Conservation (phyloP, 2,329 filamentous ascomycete species). For the Aschersonia sp. region DNA sequence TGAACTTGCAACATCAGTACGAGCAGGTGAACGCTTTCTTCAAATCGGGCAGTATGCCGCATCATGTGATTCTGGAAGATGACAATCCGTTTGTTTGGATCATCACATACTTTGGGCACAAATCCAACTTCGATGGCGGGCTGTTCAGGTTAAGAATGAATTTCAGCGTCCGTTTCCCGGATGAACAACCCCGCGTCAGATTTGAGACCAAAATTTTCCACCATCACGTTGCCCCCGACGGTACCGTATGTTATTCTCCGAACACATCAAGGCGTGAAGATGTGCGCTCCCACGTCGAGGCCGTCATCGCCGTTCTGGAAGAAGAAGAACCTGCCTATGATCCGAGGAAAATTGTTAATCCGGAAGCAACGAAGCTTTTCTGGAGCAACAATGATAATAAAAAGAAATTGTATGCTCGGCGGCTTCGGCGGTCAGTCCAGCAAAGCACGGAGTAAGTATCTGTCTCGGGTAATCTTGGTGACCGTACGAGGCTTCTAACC, state of each 20-base stretch:
- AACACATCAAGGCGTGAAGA: slow-evolving; percentile 51
- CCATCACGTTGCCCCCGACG: slow-evolving; percentile 67
- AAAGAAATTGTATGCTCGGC: slow-evolving; percentile 72
- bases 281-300: slow-evolving; percentile 68
- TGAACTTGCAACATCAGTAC: slow-evolving; percentile 71
- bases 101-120: slow-evolving; percentile 82
- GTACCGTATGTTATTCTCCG: slow-evolving; percentile 70
- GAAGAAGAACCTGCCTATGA: slow-evolving; percentile 83
- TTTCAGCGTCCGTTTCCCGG: slow-evolving; percentile 75
- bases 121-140: slow-evolving; percentile 87
- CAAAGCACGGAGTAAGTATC: slow-evolving; percentile 43
- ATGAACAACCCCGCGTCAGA: slow-evolving; percentile 71
- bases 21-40: slow-evolving; percentile 68
- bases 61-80: slow-evolving; percentile 64
- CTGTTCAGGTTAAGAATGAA: slow-evolving; percentile 69
- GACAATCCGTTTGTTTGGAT: slow-evolving; percentile 83
- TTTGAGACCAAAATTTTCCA: slow-evolving; percentile 78
- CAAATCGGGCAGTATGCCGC: slow-evolving; percentile 53
- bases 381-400: slow-evolving; percentile 65
- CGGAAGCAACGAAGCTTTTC: slow-evolving; percentile 70
- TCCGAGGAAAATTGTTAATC: slow-evolving; percentile 73
- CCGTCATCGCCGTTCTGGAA: slow-evolving; percentile 69
- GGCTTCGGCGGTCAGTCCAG: slow-evolving; percentile 64
- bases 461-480: not conserved
- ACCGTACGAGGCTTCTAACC: not conserved